These are phyloP conservation scores for Monosporozyma solicola DNA, from an alignment of 805 yeast species.

Conservation along the genomic window DNA sequence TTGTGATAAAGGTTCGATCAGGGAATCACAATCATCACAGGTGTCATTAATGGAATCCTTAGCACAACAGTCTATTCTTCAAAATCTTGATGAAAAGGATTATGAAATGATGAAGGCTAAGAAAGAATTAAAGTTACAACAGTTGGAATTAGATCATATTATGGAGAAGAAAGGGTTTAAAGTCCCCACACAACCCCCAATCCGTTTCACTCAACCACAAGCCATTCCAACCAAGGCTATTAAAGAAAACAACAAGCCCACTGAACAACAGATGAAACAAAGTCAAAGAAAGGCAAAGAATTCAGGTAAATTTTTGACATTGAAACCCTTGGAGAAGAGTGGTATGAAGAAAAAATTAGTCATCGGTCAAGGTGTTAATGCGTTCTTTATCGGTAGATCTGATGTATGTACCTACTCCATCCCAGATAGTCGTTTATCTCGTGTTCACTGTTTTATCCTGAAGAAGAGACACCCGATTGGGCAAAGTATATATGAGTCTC, in stretches of 20 bases:
- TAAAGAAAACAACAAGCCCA: constrained; percentile 2
- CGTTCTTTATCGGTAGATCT: constrained; percentile 67
- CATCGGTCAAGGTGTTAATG: constrained; percentile 59
- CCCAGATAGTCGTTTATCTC: constrained; percentile 70
- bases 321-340: constrained; percentile 44
- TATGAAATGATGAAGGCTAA: constrained; percentile 20
- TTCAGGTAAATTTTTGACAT: constrained; percentile 51
- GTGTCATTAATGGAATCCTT: constrained; percentile 63
- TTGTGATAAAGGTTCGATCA: background rate
- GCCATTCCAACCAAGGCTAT: background rate
- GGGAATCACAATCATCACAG: constrained; percentile 4
- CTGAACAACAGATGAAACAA: background rate
- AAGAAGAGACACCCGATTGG: constrained; percentile 56
- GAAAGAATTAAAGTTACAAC: constrained; percentile 5
- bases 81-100: constrained; percentile 29
- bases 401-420: constrained; percentile 52
- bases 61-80: constrained; percentile 50
- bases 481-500: constrained; percentile 51
- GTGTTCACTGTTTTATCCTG: constrained; percentile 65
- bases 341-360: constrained; percentile 39
- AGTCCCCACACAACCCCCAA: constrained; percentile 21
- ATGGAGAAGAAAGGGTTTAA: constrained; percentile 18
- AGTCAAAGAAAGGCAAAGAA: constrained; percentile 9
- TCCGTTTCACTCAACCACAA: constrained; percentile 23
- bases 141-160: constrained; percentile 10